Base-by-base conservation (phyloP, 805 yeast genomes). In the Nakazawaea ishiwadae region DNA sequence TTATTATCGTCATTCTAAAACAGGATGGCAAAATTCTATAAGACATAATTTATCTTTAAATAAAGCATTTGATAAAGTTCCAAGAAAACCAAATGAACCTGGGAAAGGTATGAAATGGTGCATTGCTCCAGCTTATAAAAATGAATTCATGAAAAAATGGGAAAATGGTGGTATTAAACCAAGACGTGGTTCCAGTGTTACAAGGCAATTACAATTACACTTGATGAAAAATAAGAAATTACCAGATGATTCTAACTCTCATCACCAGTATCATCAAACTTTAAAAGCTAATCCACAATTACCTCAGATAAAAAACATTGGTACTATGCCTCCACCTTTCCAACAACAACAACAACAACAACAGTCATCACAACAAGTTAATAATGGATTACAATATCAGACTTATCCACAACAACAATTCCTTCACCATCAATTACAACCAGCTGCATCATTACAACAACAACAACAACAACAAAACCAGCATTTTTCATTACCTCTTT, bases 81-180 rank as follows among this genome's bases (percentile, higher is more conserved):
- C 98, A 31, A 75, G 99, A 55, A 77, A 85, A 57, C 90, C 96
- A 23, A 84, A 88, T 60, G 98, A 93, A 65, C 97, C 98, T 0
- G 99, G 99, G 14, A 93, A 93, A 62, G 98, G 99, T 49, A 91
- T 93, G 95, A 93, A 93, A 64, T 93, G 99, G 99, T 95, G 89
- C 65, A 90, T 93, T 45, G 79, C 89, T 48, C 93, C 87, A 31
- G 67, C 80, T 36, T 91, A 84, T 59, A 81, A 84, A 53, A 81
- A 80, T 34, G 99, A 93, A 49, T 90, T 90, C 54, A 63, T 90
- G 58, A 76, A 73, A 51, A 86, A 89, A 65, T 80, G 90, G 65
- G 77, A 77, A 45, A 80, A 75, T 46, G 96, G 96, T 12, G 75
- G 83, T 30, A 63, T 84, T 37, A 85, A 84, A 53, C 73, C 81